These are phyloP conservation scores for Mimosa bimucronata DNA, from an alignment of 306 rosid species.

Conservation along the genomic window DNA sequence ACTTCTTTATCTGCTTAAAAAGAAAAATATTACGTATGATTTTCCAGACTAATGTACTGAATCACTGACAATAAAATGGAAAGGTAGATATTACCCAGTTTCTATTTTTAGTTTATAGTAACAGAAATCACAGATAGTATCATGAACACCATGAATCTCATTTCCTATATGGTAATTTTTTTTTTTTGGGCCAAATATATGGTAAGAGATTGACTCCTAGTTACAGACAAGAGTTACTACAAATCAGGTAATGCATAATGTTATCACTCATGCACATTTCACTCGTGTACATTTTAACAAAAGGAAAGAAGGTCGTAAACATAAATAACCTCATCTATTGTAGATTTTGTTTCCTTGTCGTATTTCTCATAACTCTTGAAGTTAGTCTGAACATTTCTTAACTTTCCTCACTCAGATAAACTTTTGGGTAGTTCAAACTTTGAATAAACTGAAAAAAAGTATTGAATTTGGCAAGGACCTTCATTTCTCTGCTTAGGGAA, in stretches of 20 bases:
- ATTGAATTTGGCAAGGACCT: not conserved
- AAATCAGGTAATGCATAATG: not conserved
- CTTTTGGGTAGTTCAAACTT: not conserved
- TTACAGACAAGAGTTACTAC: not conserved
- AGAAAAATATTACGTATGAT: not conserved
- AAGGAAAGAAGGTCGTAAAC: not conserved
- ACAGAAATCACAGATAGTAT: not conserved
- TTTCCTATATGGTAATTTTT: too few relatives aligned
- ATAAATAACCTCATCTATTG: not conserved
- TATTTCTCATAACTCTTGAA: not conserved
- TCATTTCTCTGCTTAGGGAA: not conserved
- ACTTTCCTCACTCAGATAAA: not conserved
- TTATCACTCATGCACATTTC: not conserved
- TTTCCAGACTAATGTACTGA: not conserved
- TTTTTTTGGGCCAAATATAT: too few relatives aligned
- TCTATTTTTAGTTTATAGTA: not conserved
- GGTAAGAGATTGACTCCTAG: not conserved
- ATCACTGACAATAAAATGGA: not conserved
- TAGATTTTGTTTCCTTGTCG: slow-evolving; percentile 21
- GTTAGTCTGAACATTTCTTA: not conserved
- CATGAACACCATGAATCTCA: not conserved
- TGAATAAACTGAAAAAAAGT: not conserved
- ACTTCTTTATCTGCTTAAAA: slow-evolving; percentile 1
- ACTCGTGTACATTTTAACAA: not conserved
- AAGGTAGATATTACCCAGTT: not conserved